A percentile compares a stretch with the other conserved stretches of the same genome.
Conservation (phyloP, 768 basidiomycete genomes). For the Hirschioporus abietinus region DNA sequence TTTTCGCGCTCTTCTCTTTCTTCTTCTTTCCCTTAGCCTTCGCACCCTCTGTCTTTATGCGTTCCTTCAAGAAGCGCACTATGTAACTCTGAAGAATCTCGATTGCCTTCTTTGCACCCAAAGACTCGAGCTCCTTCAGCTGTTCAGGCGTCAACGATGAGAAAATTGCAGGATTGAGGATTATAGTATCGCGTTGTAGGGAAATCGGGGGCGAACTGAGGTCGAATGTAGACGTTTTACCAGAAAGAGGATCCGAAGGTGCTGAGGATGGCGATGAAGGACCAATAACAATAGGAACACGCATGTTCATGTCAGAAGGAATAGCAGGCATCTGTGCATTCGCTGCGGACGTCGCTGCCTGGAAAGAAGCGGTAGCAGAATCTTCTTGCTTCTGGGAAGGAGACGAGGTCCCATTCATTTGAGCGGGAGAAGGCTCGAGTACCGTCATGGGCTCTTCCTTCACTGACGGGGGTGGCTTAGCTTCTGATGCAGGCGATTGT, state of each 20-base stretch:
- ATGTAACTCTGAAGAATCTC: constrained; percentile 80
- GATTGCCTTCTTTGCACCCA: constrained; percentile 79
- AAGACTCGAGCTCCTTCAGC: constrained; percentile 67
- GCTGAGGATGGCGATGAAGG: constrained; percentile 26
- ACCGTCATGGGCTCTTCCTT: background rate
- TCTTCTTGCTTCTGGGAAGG: constrained; percentile 13
- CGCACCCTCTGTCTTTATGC: constrained; percentile 40
- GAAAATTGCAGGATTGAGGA: constrained; percentile 84
- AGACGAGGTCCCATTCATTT: background rate
- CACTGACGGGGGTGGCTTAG: constrained; percentile 7
- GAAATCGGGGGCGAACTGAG: constrained; percentile 57
- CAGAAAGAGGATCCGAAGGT: background rate
- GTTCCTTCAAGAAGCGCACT: constrained; percentile 79
- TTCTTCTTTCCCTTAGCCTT: constrained; percentile 36
- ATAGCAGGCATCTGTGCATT: constrained; percentile 20
- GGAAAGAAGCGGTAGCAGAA: constrained; percentile 5
- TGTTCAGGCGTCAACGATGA: constrained; percentile 68
- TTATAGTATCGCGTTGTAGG: constrained; percentile 76
- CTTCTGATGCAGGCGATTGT: constrained; percentile 10
- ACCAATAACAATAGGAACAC: constrained; percentile 72
- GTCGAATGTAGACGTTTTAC: background rate
- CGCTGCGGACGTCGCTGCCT: constrained; percentile 4
- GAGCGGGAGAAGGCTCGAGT: background rate
- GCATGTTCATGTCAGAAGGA: constrained; percentile 41
- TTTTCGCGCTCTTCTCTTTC: constrained; percentile 28